These are phyloP conservation scores for Lathyrus oleraceus DNA, from an alignment of 306 rosid species.

Conservation along the genomic window DNA sequence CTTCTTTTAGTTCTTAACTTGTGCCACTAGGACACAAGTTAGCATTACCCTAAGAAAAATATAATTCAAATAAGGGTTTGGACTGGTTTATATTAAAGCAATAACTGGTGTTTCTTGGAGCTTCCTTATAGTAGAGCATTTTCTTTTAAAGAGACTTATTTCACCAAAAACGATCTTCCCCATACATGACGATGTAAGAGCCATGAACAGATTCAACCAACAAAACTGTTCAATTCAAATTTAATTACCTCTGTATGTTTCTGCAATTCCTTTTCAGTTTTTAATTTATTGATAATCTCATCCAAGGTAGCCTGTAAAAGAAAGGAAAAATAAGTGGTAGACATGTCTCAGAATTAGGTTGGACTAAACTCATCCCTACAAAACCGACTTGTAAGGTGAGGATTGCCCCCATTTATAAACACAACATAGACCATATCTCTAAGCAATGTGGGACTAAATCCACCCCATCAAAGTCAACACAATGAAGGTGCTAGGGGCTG, in stretches of 20 bases:
- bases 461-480: no score
- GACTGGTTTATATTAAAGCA: constrained; percentile 3
- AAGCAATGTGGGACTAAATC: no score
- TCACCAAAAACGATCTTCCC: background rate
- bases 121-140: constrained; percentile 1
- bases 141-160: background rate
- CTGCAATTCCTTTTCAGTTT: constrained; percentile 47
- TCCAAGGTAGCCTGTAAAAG: constrained; percentile 55
- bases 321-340: constrained; percentile 26
- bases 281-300: constrained; percentile 53
- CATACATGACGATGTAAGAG: background rate
- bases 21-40: no score
- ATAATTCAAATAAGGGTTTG: constrained; percentile 13
- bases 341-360: no score
- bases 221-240: constrained; percentile 30
- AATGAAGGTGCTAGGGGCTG: no score
- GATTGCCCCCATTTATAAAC: no score
- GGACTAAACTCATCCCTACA: no score
- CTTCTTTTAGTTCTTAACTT: no score
- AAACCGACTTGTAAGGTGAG: no score
- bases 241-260: constrained; percentile 47
- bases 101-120: background rate
- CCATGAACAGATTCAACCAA: constrained; percentile 25
- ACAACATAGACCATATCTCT: no score
- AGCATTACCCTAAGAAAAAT: constrained; percentile 27